phyloP scores from a whole-genome alignment of 2,329 filamentous ascomycete species.

The Diaporthe vaccinii region DNA sequence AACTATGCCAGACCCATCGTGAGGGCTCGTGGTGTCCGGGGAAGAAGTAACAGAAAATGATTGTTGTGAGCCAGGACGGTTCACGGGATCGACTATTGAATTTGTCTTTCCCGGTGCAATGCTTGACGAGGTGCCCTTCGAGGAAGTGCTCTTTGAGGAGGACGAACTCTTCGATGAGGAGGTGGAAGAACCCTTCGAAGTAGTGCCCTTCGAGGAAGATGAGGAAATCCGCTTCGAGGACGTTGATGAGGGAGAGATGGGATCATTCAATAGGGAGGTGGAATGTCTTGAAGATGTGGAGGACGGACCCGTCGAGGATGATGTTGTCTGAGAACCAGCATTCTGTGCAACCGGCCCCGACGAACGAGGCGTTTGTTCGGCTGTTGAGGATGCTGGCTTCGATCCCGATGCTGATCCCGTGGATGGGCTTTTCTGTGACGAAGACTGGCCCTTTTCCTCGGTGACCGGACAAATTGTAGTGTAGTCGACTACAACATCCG shows the following conservation, averaged over 20 bases:
- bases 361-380: background rate
- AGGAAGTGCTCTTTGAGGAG: background rate
- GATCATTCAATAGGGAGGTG: background rate
- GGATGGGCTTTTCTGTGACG: background rate
- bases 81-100: background rate
- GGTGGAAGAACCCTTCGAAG: background rate
- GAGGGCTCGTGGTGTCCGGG: background rate
- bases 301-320: background rate
- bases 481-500: constrained; percentile 20
- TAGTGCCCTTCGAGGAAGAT: background rate
- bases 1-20: background rate
- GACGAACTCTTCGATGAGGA: background rate
- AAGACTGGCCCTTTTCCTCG: background rate
- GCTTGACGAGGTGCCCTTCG: background rate
- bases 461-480: constrained; percentile 36
- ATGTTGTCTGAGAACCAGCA: background rate
- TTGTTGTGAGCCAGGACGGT: background rate
- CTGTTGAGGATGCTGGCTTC: background rate
- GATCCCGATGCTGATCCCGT: background rate
- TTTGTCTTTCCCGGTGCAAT: background rate
- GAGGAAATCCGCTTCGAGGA: background rate
- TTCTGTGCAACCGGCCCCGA: background rate
- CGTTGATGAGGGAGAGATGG: background rate
- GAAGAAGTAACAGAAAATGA: background rate
- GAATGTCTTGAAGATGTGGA: background rate